Evolutionary conservation across 257 asterid genomes (phyloP), one percentile per base, ranked within the genome.

Genomic region (Fraxinus americana): DNA sequence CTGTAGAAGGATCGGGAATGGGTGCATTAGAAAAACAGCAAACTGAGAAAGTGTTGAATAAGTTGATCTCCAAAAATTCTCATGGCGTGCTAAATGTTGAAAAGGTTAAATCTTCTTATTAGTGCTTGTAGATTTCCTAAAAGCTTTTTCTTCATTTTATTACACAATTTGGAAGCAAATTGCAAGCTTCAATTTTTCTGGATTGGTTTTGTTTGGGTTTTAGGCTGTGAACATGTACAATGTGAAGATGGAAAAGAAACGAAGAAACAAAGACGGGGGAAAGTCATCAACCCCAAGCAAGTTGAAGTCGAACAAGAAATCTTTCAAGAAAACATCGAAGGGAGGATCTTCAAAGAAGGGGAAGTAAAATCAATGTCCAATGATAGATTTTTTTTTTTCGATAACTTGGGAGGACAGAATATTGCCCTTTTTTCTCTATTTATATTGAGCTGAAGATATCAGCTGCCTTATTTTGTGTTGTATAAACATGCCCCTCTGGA

Each of bases 141-240:
- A 43, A 0, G 12, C 6, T 23, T 27, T 78, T 45, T 45, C 39
- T 12, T 34, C 23, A 7, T 43, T 52, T 57, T 1, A 27, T 27
- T 63, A 4, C 34, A 25, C 19, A 17, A 63, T 9, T 11, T 63
- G 17, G 19, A 23, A 63, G 69, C 35, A 27, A 63, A 23, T 63
- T 34, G 36, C 13, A 3, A 25, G 30, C 69, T 10, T 65, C 38
- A 14, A 32, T 57, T 4, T 7, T 59, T 35, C 10, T 30, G 27
- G 50, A 39, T 77, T 52, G 81, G 63, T 21, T 69, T 54, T 80
- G 74, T 63, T 3, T 14, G 76, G 77, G 34, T 75, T 82, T 74
- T 71, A 96, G 99, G 99, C 99, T 38, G 94, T 96, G 72, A 92
- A 89, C 90, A 90, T 93, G 98, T 90, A 90, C 90, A 93, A 94